Percentiles rank a stretch among this genome's conserved stretches.
These are phyloP conservation scores for Umbilicaria muhlenbergii DNA, from an alignment of 495 filamentous ascomycete genomes.

Conservation along the genomic window DNA sequence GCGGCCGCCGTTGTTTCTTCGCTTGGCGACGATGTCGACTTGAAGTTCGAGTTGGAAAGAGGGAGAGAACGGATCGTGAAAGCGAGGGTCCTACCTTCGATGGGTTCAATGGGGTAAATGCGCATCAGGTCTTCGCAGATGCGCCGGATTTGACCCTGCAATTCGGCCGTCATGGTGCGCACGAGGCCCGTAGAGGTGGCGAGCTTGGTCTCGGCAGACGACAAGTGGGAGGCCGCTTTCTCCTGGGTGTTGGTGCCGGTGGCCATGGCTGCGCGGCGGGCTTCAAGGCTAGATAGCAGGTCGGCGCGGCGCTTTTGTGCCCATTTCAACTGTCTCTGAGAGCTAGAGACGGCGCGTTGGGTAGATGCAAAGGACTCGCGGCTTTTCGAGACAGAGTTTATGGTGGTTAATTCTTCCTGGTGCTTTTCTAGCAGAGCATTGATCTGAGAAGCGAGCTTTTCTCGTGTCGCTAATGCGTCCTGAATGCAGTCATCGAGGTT, in stretches of 20 bases:
- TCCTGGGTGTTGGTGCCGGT: constrained; percentile 42
- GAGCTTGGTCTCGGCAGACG: constrained; percentile 44
- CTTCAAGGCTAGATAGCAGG: constrained; percentile 46
- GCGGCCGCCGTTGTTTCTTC: constrained; percentile 63
- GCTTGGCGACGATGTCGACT: constrained; percentile 31
- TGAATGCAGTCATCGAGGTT: constrained; percentile 87
- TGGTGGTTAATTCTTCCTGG: constrained; percentile 21
- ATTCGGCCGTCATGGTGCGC: constrained; percentile 39
- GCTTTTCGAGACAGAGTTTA: constrained; percentile 42
- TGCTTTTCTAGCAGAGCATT: constrained; percentile 48
- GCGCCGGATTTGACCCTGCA: constrained; percentile 66
- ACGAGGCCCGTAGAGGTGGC: constrained; percentile 35
- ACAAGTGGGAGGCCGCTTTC: constrained; percentile 27
- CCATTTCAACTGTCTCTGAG: constrained; percentile 47
- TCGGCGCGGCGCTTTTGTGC: constrained; percentile 44
- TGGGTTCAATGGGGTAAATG: constrained; percentile 67
- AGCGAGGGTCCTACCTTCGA: constrained; percentile 42
- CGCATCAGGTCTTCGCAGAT: constrained; percentile 66
- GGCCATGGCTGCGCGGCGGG: constrained; percentile 50
- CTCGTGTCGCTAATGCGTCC: constrained; percentile 68
- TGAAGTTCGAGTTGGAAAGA: constrained; percentile 65
- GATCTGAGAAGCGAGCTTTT: constrained; percentile 62
- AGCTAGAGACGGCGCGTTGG: constrained; percentile 40
- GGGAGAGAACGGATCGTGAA: constrained; percentile 63
- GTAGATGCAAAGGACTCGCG: constrained; percentile 45